phyloP scores from a whole-genome alignment of 441 rosid genomes.

The Kokia cookei region DNA sequence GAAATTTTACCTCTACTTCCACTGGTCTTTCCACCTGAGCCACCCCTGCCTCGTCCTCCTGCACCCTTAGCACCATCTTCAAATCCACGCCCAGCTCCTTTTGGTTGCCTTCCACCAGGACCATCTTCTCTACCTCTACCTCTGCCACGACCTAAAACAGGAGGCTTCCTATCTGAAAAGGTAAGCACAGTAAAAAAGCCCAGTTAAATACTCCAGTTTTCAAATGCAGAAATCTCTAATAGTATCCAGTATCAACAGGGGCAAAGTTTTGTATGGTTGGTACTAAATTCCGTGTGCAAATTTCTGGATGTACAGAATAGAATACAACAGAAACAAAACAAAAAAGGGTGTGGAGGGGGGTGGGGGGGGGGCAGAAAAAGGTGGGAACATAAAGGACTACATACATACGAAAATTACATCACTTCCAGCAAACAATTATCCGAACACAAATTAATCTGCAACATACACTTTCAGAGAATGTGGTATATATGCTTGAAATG shows the following conservation, averaged over 20 bases:
- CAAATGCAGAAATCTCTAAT: not conserved
- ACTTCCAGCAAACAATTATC: not conserved
- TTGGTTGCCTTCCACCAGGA: slow-evolving; percentile 52
- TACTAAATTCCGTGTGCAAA: not conserved
- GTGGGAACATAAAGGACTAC: not conserved
- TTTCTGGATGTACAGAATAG: not conserved
- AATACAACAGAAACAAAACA: not conserved
- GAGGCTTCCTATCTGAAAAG: slow-evolving; percentile 45
- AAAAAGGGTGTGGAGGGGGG: not conserved
- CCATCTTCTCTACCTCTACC: slow-evolving; percentile 75
- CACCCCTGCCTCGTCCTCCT: slow-evolving; percentile 68
- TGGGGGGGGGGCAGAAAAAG: no score
- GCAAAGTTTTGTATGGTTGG: not conserved
- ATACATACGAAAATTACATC: not conserved
- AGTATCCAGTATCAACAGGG: not conserved
- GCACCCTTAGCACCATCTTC: slow-evolving; percentile 56
- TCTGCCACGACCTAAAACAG: slow-evolving; percentile 75
- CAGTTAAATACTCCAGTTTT: not conserved
- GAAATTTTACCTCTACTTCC: slow-evolving; percentile 47
- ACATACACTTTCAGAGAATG: not conserved
- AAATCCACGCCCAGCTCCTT: slow-evolving; percentile 65
- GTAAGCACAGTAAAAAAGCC: not conserved
- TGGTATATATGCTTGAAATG: not conserved
- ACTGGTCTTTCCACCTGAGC: slow-evolving; percentile 43
- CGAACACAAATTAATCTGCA: not conserved